Evolutionary conservation across 257 asterid genomes (phyloP), one percentile per base, ranked within the genome.

Genomic region (Salvia rosmarinus): DNA sequence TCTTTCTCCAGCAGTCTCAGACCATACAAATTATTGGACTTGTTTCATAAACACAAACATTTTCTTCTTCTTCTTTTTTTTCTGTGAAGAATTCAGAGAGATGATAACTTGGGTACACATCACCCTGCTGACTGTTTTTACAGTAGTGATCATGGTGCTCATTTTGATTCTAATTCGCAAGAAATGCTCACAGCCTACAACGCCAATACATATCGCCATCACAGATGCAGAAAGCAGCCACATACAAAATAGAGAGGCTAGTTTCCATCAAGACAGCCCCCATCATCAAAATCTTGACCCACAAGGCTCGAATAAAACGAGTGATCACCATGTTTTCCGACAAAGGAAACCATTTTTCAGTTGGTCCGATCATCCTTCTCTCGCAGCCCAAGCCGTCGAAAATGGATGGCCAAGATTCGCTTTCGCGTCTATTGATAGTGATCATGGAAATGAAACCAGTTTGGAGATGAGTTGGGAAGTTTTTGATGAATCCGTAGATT

Each of bases 361-460:
- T 64, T 94, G 99, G 98, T 75, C 79, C 19, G 96, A 94, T 69
- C 86, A 88, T 65, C 99, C 99, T 9, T 79, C 90, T 4, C 82
- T 86, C 0, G 77, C 85, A 9, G 76, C 88, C 0, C 95, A 89
- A 3, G 96, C 91, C 11, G 88, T 94, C 9, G 98, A 91, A 42
- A 88, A 94, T 40, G 99, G 99, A 59, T 94, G 99, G 99, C 73
- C 95, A 4, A 55, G 89, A 20, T 94, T 94, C 52, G 86, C 82
- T 28, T 91, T 95, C 78, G 60, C 84, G 0, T 32, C 86, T 10
- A 78, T 8, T 4, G 6, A 4, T 2, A 76, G 74, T 0, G 83
- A 81, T 54, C 78, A 65, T 5, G 82, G 68, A 5, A 69, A 46
- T 9, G 67, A 78, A 34, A 39, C 71, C n/a, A 83, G 21, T 14